These are phyloP conservation scores for Termitomyces sp. DNA, from an alignment of 768 basidiomycete genomes.

Conservation along the genomic window DNA sequence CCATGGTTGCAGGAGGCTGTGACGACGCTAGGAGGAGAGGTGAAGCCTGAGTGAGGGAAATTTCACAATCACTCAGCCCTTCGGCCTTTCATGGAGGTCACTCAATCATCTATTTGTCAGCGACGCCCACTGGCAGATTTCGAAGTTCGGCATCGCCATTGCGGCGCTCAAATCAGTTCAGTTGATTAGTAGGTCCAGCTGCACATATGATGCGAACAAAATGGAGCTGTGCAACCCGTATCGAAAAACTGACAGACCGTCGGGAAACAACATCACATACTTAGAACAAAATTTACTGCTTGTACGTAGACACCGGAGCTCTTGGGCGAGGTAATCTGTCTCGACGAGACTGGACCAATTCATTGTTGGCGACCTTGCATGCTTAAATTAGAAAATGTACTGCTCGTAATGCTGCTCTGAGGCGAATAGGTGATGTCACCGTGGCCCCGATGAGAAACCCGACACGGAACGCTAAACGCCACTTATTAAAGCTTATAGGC, in stretches of 20 bases:
- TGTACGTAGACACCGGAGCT: too few relatives aligned
- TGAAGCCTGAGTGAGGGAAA: constrained; percentile 13
- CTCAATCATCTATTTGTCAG: constrained; percentile 2
- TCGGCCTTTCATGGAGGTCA: background rate
- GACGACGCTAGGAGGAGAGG: constrained; percentile 4
- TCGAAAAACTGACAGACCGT: too few relatives aligned
- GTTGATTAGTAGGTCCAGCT: background rate
- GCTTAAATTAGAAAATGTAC: background rate
- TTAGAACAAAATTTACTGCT: too few relatives aligned
- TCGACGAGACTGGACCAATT: background rate
- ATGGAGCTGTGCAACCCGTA: background rate
- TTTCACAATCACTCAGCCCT: background rate
- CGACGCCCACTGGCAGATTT: background rate
- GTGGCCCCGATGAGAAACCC: background rate
- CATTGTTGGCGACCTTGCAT: background rate
- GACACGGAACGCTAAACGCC: background rate
- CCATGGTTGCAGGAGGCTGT: constrained; percentile 22
- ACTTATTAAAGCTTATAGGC: background rate
- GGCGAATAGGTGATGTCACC: background rate
- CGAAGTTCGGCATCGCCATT: background rate
- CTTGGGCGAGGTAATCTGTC: too few relatives aligned
- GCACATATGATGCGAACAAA: background rate
- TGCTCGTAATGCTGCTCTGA: background rate
- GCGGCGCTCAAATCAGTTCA: background rate
- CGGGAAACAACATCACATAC: too few relatives aligned